A percentile compares a stretch with the other conserved stretches of the same genome.
These are phyloP conservation scores for Mycena belliarum DNA, from an alignment of 768 basidiomycete genomes.

Conservation along the genomic window DNA sequence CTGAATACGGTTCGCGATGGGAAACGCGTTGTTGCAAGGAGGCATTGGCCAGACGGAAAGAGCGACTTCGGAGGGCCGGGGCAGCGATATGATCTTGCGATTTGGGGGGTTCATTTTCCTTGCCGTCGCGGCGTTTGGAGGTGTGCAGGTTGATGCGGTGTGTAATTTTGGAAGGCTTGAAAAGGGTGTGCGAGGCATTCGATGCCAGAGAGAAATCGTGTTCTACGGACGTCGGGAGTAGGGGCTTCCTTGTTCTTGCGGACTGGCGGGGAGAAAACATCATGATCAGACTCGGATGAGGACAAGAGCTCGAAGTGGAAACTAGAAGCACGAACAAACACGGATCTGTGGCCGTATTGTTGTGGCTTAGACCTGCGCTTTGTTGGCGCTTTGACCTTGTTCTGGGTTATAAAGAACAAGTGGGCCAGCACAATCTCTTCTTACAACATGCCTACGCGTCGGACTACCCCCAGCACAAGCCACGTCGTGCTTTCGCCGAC, in stretches of 20 bases:
- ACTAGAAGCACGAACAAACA: neutral
- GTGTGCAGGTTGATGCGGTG: conserved; percentile 10
- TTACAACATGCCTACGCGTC: conserved; percentile 30
- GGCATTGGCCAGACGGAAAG: conserved; percentile 3
- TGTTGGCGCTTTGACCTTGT: too few relatives aligned
- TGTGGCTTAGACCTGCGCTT: too few relatives aligned
- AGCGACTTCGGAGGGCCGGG: conserved; percentile 3
- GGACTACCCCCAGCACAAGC: conserved; percentile 36
- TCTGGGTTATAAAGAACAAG: too few relatives aligned
- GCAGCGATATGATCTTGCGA: neutral
- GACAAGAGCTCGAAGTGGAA: too few relatives aligned
- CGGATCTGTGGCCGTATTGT: too few relatives aligned
- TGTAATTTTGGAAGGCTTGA: conserved; percentile 7
- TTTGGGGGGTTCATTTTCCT: neutral
- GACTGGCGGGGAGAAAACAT: conserved; percentile 10
- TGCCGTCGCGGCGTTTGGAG: neutral
- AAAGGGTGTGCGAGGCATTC: conserved; percentile 10
- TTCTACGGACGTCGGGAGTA: conserved; percentile 9
- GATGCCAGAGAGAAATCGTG: conserved; percentile 11
- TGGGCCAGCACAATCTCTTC: too few relatives aligned
- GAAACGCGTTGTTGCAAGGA: conserved; percentile 21
- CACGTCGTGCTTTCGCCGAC: conserved; percentile 24
- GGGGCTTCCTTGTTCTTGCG: conserved; percentile 8
- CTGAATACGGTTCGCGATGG: conserved; percentile 25
- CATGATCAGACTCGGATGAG: conserved; percentile 2